phyloP scores from a whole-genome alignment of 2,329 filamentous ascomycete species.

The Alternaria gaisen region DNA sequence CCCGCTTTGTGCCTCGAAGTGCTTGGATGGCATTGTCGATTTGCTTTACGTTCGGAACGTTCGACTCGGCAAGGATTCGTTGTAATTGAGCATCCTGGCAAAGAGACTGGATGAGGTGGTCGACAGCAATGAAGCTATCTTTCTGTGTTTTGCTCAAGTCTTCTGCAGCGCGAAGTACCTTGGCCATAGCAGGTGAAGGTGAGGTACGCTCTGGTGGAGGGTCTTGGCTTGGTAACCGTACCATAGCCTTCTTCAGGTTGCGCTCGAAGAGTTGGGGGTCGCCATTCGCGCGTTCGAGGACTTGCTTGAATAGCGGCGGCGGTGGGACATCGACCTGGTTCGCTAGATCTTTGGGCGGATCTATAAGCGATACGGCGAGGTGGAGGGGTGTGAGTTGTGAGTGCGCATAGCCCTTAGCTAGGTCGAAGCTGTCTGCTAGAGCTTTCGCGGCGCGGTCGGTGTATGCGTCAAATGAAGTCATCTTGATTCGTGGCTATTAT shows the following conservation, averaged over 20 bases:
- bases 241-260: constrained; percentile 87
- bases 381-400: constrained; percentile 91
- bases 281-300: constrained; percentile 91
- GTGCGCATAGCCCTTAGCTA: constrained; percentile 90
- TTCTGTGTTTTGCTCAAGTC: constrained; percentile 98
- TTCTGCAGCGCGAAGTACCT: constrained; percentile 82
- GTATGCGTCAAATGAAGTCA: constrained; percentile 86
- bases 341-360: constrained; percentile 80
- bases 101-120: constrained; percentile 88
- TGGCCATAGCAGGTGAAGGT: constrained; percentile 81
- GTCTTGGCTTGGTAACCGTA: constrained; percentile 91
- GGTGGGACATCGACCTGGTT: constrained; percentile 65
- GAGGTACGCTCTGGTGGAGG: constrained; percentile 90
- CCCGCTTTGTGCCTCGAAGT: constrained; percentile 89
- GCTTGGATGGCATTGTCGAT: constrained; percentile 89
- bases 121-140: constrained; percentile 91
- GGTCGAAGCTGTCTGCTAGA: constrained; percentile 83
- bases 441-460: constrained; percentile 93
- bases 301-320: constrained; percentile 89
- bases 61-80: constrained; percentile 79
- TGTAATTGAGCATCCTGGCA: constrained; percentile 81
- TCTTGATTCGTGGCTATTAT: constrained; percentile 53
- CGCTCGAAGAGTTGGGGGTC: constrained; percentile 90
- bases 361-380: constrained; percentile 82
- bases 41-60: constrained; percentile 89